Evolutionary conservation across 2,329 filamentous ascomycete genomes (phyloP), one percentile per base, ranked within the genome.

Genomic region (Didymella exigua): DNA sequence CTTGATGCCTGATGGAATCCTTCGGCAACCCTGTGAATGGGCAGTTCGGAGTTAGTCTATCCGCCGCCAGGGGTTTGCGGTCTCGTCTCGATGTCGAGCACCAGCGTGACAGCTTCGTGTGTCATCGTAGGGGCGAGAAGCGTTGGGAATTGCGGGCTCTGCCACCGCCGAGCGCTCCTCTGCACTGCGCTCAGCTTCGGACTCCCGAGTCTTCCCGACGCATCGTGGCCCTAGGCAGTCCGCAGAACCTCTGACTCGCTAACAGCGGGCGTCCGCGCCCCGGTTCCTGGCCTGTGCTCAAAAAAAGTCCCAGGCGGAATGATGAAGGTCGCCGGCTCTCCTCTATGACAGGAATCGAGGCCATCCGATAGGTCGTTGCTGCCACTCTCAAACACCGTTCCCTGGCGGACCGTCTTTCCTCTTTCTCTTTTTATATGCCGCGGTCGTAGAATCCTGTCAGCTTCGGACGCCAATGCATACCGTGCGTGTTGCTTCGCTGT

Each of bases 401-500:
- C 58, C 56, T 62, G 54, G 59, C 59, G 60, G 62, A 37, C 58
- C 62, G 52, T 53, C 49, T 60, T 60, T 61, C 54, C 60, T 63
- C 56, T 67, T 67, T 66, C 66, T 68, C 68, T 66, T 70, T 50
- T 54, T 62, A 58, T 59, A 68, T 67, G 65, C 70, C 66, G 71
- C 62, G 60, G 66, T 61, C 40, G 53, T 57, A 58, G 59, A 56
- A 59, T 55, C 59, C 61, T 63, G 65, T 63, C 62, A 61, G 45
- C 62, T 62, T 42, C 48, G 49, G 59, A 57, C 58, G 66, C 69
- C 71, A 71, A 75, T 75, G 71, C 73, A 68, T 55, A 55, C 34
- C 52, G 52, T 47, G 56, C 67, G 61, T 64, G 51, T 70, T 45
- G 65, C 61, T 57, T 59, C 67, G 57, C 63, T 67, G 61, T 66